Evolutionary conservation across 1,284 basidiomycete species (phyloP).

Genomic region (Fomitopsis schrenkii): DNA sequence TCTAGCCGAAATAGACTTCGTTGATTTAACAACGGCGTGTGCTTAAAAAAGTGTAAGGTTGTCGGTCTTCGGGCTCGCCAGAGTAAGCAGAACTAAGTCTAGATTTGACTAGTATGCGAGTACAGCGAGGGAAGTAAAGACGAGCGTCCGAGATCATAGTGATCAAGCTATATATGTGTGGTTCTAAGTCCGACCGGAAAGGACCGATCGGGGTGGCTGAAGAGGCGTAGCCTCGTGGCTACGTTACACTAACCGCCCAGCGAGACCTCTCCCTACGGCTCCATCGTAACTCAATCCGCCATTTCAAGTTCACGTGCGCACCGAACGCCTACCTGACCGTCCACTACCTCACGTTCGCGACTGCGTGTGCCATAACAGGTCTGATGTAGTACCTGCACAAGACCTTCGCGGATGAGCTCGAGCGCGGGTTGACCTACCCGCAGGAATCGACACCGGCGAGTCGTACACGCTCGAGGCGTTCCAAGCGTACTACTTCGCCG

Average conservation of each 20-base stretch:
- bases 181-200: no score
- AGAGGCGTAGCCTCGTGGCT: no score
- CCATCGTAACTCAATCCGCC: conserved; percentile 19
- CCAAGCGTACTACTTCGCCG: conserved; percentile 70
- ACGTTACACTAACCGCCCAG: conserved; percentile 1
- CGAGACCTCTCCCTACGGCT: conserved; percentile 19
- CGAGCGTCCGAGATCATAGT: no score
- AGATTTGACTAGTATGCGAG: no score
- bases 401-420: conserved; percentile 73
- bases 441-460: conserved; percentile 51
- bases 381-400: conserved; percentile 59
- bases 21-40: no score
- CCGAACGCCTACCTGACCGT: conserved; percentile 37
- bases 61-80: no score
- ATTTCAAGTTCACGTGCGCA: conserved; percentile 3
- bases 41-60: no score
- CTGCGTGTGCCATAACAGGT: conserved; percentile 39
- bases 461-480: conserved; percentile 54
- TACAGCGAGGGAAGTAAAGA: no score
- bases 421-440: conserved; percentile 79
- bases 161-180: no score
- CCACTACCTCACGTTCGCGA: conserved; percentile 59
- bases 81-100: no score
- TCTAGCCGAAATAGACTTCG: no score
- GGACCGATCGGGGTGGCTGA: no score